Evolutionary conservation across 768 basidiomycete genomes (phyloP).

Genomic region (Kwoniella dejecticola): DNA sequence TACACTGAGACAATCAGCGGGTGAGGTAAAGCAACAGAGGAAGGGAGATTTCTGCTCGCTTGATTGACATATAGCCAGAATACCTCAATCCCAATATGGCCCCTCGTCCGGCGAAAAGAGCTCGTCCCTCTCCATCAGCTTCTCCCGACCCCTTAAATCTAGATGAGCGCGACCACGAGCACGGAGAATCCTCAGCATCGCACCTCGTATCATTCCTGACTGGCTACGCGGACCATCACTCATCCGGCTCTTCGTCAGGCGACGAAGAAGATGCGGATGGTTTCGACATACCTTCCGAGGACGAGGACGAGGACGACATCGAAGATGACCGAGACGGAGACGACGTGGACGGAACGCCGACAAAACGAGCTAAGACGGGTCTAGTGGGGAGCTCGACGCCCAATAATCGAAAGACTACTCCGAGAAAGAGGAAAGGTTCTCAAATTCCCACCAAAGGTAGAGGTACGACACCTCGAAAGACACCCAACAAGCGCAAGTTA

Average conservation of each 20-base stretch:
- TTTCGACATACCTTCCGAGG: conserved; percentile 16
- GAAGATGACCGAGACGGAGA: conserved; percentile 36
- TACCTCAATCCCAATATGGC: conserved; percentile 14
- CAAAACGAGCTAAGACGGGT: conserved; percentile 29
- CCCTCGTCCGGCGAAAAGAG: conserved; percentile 22
- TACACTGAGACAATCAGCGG: too few species aligned
- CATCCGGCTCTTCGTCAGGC: conserved; percentile 13
- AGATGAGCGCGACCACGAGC: conserved; percentile 2
- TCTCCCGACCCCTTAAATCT: conserved; percentile 15
- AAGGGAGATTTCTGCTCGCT: too few species aligned
- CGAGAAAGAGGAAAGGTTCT: background rate
- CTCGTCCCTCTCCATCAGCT: conserved; percentile 11
- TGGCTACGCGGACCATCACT: conserved; percentile 34
- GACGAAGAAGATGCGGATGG: conserved; percentile 27
- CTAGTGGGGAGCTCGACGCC: conserved; percentile 27
- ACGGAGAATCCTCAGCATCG: conserved; percentile 29
- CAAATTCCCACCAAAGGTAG: conserved; percentile 11
- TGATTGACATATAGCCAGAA: too few species aligned
- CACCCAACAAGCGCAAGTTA: conserved; percentile 18
- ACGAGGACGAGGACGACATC: conserved; percentile 30
- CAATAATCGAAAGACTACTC: conserved; percentile 11
- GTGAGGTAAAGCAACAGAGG: too few species aligned
- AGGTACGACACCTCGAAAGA: conserved; percentile 25
- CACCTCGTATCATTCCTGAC: conserved; percentile 49
- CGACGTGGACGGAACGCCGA: conserved; percentile 33